Conservation (phyloP, 331 rosid genomes). For the Pyracantha coccinea region DNA sequence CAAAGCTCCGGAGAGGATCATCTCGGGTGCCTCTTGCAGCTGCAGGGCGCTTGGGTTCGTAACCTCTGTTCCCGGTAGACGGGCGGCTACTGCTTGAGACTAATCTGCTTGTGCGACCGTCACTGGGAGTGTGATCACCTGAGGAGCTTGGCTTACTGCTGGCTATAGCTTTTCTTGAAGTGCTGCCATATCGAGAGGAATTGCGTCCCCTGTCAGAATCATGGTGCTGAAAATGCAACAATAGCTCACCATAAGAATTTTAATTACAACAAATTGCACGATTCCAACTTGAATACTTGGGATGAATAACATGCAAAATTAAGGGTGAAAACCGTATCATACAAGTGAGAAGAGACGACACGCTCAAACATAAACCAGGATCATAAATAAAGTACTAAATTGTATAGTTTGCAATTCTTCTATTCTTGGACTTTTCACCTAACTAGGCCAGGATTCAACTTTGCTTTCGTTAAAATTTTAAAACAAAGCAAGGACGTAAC, state of each 20-base stretch:
- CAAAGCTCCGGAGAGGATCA: conserved; percentile 84
- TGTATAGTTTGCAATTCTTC: neutral
- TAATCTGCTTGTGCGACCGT: conserved; percentile 49
- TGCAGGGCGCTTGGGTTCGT: conserved; percentile 49
- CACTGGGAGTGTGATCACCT: conserved; percentile 33
- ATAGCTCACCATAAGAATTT: neutral
- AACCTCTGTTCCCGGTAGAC: conserved; percentile 52
- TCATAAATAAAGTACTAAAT: neutral
- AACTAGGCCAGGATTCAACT: neutral
- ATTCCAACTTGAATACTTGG: neutral
- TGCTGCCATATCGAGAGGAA: conserved; percentile 75
- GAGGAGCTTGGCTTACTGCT: conserved; percentile 60
- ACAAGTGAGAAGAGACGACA: neutral
- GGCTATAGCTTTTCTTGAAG: conserved; percentile 62
- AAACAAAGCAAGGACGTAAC: neutral
- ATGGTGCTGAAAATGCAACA: conserved; percentile 45
- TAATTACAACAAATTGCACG: neutral
- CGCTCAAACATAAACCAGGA: neutral
- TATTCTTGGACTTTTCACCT: neutral
- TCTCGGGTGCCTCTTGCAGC: conserved; percentile 57
- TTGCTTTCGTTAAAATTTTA: neutral
- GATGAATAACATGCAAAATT: neutral
- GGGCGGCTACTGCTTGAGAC: conserved; percentile 45
- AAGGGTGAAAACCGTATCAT: neutral
- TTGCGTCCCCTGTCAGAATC: conserved; percentile 62